Conservation (phyloP, 2,329 filamentous ascomycete species). For the Laburnicola sp. region DNA sequence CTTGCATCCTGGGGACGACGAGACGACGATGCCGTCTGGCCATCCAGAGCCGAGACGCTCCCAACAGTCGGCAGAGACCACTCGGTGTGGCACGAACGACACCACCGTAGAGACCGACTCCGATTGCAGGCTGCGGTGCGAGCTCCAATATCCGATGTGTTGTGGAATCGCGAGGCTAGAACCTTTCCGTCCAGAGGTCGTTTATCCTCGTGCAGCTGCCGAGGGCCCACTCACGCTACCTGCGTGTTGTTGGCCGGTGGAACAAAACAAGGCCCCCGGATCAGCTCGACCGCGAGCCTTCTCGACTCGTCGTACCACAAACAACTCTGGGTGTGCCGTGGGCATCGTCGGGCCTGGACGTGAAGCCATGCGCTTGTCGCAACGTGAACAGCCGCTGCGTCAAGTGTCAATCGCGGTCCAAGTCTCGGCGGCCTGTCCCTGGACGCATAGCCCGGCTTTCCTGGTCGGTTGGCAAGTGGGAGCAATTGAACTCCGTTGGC, state of each 20-base stretch:
- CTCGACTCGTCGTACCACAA: neutral
- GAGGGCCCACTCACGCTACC: neutral
- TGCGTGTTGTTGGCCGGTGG: constrained; percentile 5
- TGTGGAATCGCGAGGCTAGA: constrained; percentile 7
- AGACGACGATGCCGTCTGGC: constrained; percentile 2
- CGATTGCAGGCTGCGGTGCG: constrained; percentile 10
- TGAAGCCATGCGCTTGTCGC: no score
- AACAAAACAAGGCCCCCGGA: constrained; percentile 15
- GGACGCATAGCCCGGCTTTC: no score
- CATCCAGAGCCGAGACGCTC: neutral
- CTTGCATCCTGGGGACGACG: constrained; percentile 19
- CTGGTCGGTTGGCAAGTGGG: no score
- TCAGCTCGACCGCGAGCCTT: constrained; percentile 20
- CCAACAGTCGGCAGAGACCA: constrained; percentile 1
- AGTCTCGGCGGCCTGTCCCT: neutral
- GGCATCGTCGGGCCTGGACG: no score
- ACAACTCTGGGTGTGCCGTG: no score
- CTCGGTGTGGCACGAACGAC: neutral
- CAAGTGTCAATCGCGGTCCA: no score
- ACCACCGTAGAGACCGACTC: neutral
- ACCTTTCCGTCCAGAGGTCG: constrained; percentile 7
- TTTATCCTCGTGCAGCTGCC: constrained; percentile 1
- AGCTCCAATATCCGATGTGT: constrained; percentile 11
- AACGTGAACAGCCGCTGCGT: no score
- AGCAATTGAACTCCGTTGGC: neutral